Base-by-base conservation (phyloP, 345 rosid species). In the Syzygium aromaticum region DNA sequence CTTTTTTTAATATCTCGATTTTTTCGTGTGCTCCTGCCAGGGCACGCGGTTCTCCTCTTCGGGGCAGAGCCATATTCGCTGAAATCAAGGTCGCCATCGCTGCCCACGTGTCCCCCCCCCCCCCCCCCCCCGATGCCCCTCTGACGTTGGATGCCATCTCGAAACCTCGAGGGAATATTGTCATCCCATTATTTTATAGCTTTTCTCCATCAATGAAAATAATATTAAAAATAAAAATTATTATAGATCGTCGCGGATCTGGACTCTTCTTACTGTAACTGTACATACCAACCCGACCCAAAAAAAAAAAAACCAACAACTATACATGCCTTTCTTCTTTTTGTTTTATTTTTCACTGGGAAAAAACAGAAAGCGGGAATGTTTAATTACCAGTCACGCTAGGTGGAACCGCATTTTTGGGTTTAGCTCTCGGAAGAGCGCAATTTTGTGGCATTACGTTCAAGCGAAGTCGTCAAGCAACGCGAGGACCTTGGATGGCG, bases 311-410 rank as follows among this genome's bases (percentile, higher is more conserved):
- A 51, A 49, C 5, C 5, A 2, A 51, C 9, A 8, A 51, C 11
- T 56, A 23, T 4, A 9, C 61, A 4, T 13, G 11, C 67, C 67
- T 43, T 43, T 43, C 46, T 61, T n/a, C 33, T n/a, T 61, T 61
- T n/a, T n/a, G 8, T 27, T 3, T 0, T 12, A 2, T 0, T 13
- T 61, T 61, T 61, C 67, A 12, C 67, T n/a, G 12, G 28, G 13
- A 59, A 23, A 5, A n/a, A n/a, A 56, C 9, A 1, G n/a, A n/a
- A n/a, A n/a, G n/a, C 61, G 4, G 17, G 0, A 6, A 27, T 27
- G 6, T 28, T 3, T 13, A 28, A 63, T 13, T 28, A 28, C 38
- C 10, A 2, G 21, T n/a, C 77, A 6, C 77, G 9, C 28, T 64
- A 64, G 77, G 77, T 64, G 16, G 16, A 63, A 30, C 77, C 77